Percentiles rank a stretch among this genome's conserved stretches.
Conservation (phyloP, 306 rosid genomes). For the Vigna trinervia region DNA sequence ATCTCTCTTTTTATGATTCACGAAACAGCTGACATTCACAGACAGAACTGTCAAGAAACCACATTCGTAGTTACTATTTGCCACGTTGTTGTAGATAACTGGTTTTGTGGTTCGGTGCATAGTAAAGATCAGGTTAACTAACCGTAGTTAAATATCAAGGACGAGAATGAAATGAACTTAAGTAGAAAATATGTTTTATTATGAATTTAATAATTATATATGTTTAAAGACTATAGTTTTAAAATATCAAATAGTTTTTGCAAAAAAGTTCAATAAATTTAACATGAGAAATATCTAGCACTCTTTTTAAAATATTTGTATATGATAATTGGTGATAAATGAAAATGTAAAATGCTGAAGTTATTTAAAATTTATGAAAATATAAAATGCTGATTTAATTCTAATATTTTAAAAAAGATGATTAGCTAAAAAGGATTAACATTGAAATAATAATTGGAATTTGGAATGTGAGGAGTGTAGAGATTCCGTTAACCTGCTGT, state of each 20-base stretch:
- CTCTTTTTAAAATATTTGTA: too few relatives aligned
- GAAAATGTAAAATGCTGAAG: too few relatives aligned
- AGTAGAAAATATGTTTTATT: neutral
- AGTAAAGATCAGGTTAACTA: slow-evolving; percentile 34
- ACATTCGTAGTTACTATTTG: neutral
- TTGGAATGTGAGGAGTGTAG: slow-evolving; percentile 43
- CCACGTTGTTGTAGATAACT: neutral
- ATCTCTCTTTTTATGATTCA: neutral
- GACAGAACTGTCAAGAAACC: neutral
- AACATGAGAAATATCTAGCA: too few relatives aligned
- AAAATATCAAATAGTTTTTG: too few relatives aligned
- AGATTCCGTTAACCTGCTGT: slow-evolving; percentile 53
- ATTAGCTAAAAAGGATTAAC: neutral
- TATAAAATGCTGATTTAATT: neutral
- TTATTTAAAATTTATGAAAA: neutral
- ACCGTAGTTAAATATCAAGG: slow-evolving; percentile 46
- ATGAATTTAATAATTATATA: too few relatives aligned
- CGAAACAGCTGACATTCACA: neutral
- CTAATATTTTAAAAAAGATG: neutral
- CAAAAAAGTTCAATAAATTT: too few relatives aligned
- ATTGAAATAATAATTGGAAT: slow-evolving; percentile 31
- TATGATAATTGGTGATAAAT: too few relatives aligned
- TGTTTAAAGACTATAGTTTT: too few relatives aligned
- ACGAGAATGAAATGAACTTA: slow-evolving; percentile 38
- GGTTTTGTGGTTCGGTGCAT: neutral